Evolutionary conservation across 805 yeast species (phyloP).

Genomic region (Wickerhamomyces tratensis): DNA sequence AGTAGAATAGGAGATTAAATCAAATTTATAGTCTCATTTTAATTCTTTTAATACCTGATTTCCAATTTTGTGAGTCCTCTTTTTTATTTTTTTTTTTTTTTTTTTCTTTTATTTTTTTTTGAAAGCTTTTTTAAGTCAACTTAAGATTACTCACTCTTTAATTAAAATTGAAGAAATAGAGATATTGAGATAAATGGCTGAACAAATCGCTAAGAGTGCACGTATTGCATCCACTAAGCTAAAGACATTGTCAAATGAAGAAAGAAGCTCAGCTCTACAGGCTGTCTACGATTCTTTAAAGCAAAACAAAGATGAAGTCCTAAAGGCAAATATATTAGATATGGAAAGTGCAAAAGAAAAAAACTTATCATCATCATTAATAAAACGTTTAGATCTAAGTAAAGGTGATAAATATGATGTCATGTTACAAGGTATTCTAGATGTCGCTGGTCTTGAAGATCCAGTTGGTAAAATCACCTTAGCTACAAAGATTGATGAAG

Average conservation of each 20-base stretch:
- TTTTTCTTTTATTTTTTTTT: too few species aligned
- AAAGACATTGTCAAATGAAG: constrained; percentile 65
- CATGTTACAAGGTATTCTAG: constrained; percentile 91
- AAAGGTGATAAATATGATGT: constrained; percentile 80
- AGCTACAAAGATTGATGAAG: constrained; percentile 81
- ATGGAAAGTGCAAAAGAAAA: constrained; percentile 57
- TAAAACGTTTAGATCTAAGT: constrained; percentile 78
- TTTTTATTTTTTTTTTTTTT: too few species aligned
- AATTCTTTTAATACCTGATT: too few species aligned
- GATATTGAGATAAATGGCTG: constrained; percentile 31
- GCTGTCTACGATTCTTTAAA: constrained; percentile 64
- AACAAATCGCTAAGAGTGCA: constrained; percentile 71
- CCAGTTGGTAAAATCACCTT: constrained; percentile 87
- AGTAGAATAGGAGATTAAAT: too few species aligned
- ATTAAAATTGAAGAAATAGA: background rate
- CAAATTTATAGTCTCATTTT: too few species aligned
- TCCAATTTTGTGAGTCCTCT: too few species aligned
- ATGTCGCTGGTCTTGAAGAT: constrained; percentile 81
- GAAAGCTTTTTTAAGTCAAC: too few species aligned
- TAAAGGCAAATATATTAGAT: constrained; percentile 69
- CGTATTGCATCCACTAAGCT: constrained; percentile 75
- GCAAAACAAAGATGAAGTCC: constrained; percentile 47
- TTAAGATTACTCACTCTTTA: too few species aligned
- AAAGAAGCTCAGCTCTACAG: constrained; percentile 64
- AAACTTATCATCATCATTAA: constrained; percentile 56